Evolutionary conservation across 345 rosid genomes (phyloP), one percentile per base, ranked within the genome.

Genomic region (Syzygium oleosum): DNA sequence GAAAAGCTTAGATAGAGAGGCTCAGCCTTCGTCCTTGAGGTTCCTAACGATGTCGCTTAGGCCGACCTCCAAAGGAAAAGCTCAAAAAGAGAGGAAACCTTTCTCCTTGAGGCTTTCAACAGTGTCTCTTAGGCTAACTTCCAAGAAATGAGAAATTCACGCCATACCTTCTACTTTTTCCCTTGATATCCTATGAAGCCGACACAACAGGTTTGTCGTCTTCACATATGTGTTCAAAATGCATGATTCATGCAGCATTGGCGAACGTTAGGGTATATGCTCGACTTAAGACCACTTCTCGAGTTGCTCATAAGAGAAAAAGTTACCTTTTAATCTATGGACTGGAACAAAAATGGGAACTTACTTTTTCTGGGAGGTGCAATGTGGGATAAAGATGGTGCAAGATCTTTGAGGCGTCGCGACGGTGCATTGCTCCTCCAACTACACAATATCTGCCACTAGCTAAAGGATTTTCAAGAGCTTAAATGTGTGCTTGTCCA

Each of bases 401-500:
- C 23, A 91, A 52, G 29, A 90, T 31, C 25, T 89, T 84, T 9
- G 56, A 84, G 84, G 52, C 59, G 46, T 93, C 91, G 0, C 8
- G 52, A 85, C 31, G 12, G 17, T 85, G 86, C 46, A 87, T 52
- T 53, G 86, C 59, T 43, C 88, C 77, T 77, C 84, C 91, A 52
- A 91, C 94, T 27, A 92, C 15, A 58, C 90, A 84, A 77, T 92
- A 92, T 87, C 95, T 88, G 19, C 94, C 93, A 1, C 51, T 89
- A 13, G 95, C 94, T 53, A 92, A 87, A 77, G 94, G 89, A 49
- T 86, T 15, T 89, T 95, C 94, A 68, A 91, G 88, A 12, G 94
- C 96, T 92, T 85, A 91, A 52, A 95, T 88, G 89, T 95, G 97
- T 3, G 94, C 95, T 87, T 65, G 51, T 49, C 92, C 95, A 27